Conservation (phyloP, 2,329 filamentous ascomycete species). For the Pseudogymnoascus sp. region DNA sequence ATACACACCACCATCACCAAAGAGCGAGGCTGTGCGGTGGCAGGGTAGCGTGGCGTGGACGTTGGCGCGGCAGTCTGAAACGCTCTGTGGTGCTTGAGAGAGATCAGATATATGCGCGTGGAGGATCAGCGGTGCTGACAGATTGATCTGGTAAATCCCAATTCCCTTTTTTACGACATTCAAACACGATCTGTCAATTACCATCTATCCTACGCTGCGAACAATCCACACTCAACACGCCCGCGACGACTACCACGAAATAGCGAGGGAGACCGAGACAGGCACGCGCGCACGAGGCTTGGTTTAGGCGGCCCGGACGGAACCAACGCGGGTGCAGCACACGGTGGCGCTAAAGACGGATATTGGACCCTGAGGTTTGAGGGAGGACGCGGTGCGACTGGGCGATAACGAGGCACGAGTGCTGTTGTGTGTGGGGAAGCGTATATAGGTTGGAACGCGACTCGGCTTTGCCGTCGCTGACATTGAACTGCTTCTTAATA, state of each 20-base stretch:
- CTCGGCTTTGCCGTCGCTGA: neutral
- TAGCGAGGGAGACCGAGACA: neutral
- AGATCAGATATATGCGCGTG: neutral
- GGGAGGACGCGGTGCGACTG: neutral
- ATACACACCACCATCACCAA: neutral
- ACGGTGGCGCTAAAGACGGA: neutral
- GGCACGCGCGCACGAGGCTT: neutral
- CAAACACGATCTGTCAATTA: neutral
- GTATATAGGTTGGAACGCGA: neutral
- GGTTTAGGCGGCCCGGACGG: neutral
- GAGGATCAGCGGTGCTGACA: neutral
- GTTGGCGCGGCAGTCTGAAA: neutral
- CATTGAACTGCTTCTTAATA: too few species aligned
- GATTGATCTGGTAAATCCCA: neutral
- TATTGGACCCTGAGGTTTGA: neutral
- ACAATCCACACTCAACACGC: neutral
- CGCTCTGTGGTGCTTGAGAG: neutral
- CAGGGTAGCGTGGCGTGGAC: neutral
- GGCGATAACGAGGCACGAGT: neutral
- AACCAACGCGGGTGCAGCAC: neutral
- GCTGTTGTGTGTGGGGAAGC: neutral
- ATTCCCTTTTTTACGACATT: neutral
- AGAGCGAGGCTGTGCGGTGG: neutral
- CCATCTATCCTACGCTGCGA: neutral
- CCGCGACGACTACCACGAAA: neutral